Base-by-base conservation (phyloP, 2,329 filamentous ascomycete species). In the Rhynchosporium graminicola region DNA sequence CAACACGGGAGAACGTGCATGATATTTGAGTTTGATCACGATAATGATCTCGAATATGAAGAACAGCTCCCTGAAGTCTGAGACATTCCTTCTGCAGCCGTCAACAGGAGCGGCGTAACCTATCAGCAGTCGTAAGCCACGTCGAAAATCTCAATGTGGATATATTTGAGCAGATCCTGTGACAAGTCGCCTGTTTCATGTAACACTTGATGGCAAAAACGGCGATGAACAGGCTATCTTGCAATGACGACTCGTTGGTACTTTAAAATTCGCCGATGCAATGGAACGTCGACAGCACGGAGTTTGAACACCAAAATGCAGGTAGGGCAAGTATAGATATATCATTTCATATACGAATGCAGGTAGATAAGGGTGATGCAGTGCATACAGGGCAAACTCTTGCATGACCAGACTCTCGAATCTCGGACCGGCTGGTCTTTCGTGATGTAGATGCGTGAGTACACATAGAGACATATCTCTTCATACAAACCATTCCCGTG, bases 241-340 rank as follows among this genome's bases (percentile, higher is more conserved):
- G 33, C 5, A 6, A 10, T 6, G 1, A 36, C 33, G 33, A 10
- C 33, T 36, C 33, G 33, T 36, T 36, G 33, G 9, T 36, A 45
- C 43, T n/a, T 38, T 52, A 38, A 33, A 52, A 52, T 52, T 52
- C 50, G 50, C 50, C 50, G 50, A 40, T 52, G 52, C 52, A 45
- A 43, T 45, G 36, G 26, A 42, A 56, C 38, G 1, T 43, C 38
- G 15, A 43, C 52, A 56, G 13, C 52, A 38, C 43, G 36, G 40
- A 43, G 3, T 20, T 7, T 33, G 47, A 10, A 31, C 29, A 50
- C 9, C 3, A 12, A 12, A 29, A 31, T 6, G 26, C 31, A 50
- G 8, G 9, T 31, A 31, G 9, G 3, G 13, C 13, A 3, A 45
- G 43, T 13, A n/a, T 43, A 15, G 36, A 40, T 40, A 12, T 40